Base-by-base conservation (phyloP, 2,329 filamentous ascomycete species). In the Ophiostoma fasciatum region DNA sequence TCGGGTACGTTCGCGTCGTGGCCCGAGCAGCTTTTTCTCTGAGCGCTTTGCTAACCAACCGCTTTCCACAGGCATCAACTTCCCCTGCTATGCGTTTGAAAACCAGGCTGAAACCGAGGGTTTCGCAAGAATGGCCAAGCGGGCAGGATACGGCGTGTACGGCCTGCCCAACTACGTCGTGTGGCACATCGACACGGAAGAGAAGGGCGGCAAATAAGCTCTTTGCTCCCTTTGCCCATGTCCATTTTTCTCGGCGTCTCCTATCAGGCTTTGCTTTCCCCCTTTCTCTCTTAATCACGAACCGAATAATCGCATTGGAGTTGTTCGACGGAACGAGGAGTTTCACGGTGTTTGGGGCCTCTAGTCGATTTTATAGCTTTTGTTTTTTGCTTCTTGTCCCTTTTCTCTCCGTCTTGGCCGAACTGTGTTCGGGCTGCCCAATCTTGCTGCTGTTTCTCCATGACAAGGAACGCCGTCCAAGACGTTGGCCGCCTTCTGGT, bases 91-190 rank as follows among this genome's bases (percentile, higher is more conserved):
- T 52, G 72, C 90, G 4, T 98, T 98, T 55, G 90, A 98, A 57
- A 96, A 98, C 59, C 90, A 98, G 62, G 90, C 90, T 45, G 90
- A 98, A 60, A 98, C 90, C 5, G 90, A 98, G 61, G 90, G 90
- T 7, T 98, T 98, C 52, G 90, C 90, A 26, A 94, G 92, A 58
- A 98, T 98, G 90, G 90, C 90, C 41, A 94, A 92, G 63, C 71
- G 85, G 44, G 90, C 90, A 14, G 90, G 90, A 30, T 96, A 94
- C 55, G 71, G 83, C 51, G 90, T 98, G 19, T 73, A 84, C 47
- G 90, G 90, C 31, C 65, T 98, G 38, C 90, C 88, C 28, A 98
- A 98, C 57, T 98, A 98, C 55, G 78, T 98, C 34, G 88, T 98
- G 40, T 98, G 90, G 90, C 90, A 98, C 55, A 82, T 94, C 50